Evolutionary conservation across 139 green algal species (phyloP).

Genomic region (Volvox africanus): DNA sequence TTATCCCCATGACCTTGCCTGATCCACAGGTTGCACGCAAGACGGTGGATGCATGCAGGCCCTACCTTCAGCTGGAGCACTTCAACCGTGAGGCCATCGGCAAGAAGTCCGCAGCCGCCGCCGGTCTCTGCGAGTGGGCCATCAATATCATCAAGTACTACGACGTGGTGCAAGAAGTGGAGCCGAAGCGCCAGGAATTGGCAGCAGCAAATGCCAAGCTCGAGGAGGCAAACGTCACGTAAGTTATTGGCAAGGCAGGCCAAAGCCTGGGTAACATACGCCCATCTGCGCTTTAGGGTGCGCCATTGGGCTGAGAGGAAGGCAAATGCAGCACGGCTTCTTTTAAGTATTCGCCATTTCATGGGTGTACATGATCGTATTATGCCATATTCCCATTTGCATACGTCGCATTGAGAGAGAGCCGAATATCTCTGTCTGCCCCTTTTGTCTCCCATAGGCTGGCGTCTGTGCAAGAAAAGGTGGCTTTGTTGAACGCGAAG

Average conservation of each 20-base stretch:
- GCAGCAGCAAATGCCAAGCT: slow-evolving; percentile 88
- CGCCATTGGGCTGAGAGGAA: too few relatives aligned
- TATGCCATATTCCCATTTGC: too few relatives aligned
- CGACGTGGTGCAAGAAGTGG: slow-evolving; percentile 86
- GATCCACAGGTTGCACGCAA: slow-evolving; percentile 69
- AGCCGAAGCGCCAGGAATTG: slow-evolving; percentile 90
- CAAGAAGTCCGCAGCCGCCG: slow-evolving; percentile 90
- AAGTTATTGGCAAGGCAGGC: background rate
- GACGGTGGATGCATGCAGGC: slow-evolving; percentile 81
- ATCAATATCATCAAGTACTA: slow-evolving; percentile 95
- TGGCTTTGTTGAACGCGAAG: slow-evolving; percentile 55
- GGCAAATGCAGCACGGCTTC: too few relatives aligned
- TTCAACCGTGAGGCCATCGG: slow-evolving; percentile 90
- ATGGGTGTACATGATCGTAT: too few relatives aligned
- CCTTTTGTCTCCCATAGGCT: slow-evolving; percentile 45
- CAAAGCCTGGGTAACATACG: too few relatives aligned
- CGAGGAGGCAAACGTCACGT: slow-evolving; percentile 78
- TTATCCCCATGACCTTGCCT: background rate
- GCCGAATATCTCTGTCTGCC: background rate
- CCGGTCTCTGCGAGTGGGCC: slow-evolving; percentile 90
- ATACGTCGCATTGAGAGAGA: too few relatives aligned
- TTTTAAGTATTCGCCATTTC: too few relatives aligned
- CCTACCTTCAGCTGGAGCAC: slow-evolving; percentile 88
- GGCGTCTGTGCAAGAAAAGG: slow-evolving; percentile 70
- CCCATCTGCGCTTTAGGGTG: too few relatives aligned